Conservation (phyloP, 2,329 filamentous ascomycete species). For the Aspergillus sp. region DNA sequence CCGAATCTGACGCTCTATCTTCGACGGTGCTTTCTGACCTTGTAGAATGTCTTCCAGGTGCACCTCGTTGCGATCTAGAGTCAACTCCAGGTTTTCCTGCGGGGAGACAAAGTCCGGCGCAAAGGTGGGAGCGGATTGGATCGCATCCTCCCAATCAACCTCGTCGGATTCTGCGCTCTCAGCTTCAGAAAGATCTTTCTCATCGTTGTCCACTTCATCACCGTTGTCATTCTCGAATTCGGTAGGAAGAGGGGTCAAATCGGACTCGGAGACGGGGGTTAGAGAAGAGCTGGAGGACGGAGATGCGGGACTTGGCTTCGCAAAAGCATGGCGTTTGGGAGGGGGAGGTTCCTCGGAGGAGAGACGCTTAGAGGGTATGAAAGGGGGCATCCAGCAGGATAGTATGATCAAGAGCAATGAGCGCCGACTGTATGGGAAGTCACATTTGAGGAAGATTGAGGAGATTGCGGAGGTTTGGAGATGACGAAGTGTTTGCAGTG, state of each 20-base stretch:
- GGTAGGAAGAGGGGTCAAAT: constrained; percentile 42
- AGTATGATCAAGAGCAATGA: not conserved
- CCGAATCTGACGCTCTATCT: constrained; percentile 79
- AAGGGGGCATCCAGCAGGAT: constrained; percentile 48
- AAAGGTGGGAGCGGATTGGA: constrained; percentile 40
- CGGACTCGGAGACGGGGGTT: constrained; percentile 37
- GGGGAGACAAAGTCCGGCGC: constrained; percentile 52
- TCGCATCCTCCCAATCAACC: constrained; percentile 64
- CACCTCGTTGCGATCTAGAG: constrained; percentile 60
- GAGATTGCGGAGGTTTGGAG: constrained; percentile 9
- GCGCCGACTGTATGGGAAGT: constrained; percentile 7
- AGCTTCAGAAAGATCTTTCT: constrained; percentile 37
- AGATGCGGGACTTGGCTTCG: constrained; percentile 27
- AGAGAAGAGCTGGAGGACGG: constrained; percentile 27
- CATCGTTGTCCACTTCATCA: constrained; percentile 36
- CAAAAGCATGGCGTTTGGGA: constrained; percentile 41
- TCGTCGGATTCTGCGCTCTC: constrained; percentile 61
- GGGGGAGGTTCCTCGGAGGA: constrained; percentile 41
- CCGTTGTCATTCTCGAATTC: constrained; percentile 43
- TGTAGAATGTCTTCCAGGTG: constrained; percentile 65
- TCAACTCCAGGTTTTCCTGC: constrained; percentile 74
- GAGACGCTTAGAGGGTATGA: constrained; percentile 49
- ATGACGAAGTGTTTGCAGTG: constrained; percentile 7
- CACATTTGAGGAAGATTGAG: not conserved
- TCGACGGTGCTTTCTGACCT: constrained; percentile 81